Base-by-base conservation (phyloP, 2,329 filamentous ascomycete genomes). In the Monosporascus ibericus region DNA sequence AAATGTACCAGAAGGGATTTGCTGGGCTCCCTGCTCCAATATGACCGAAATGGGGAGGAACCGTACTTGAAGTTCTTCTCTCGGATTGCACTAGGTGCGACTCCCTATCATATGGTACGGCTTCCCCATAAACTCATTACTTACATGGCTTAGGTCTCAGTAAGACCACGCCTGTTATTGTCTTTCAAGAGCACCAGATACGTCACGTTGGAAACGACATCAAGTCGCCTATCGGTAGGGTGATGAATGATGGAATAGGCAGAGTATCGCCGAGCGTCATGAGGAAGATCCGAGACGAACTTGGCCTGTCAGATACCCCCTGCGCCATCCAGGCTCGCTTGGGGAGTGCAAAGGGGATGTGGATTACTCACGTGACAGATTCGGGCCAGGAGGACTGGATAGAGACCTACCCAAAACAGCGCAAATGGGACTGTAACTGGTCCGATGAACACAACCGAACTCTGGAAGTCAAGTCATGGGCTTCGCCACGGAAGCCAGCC, bases 311-410 rank as follows among this genome's bases (percentile, higher is more conserved):
- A 0, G 72, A 76, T 20, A 63, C 78, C 0, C 85, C 86, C 0
- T 79, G 78, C 27, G 82, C 76, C 0, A 81, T 85, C 34, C 87
- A 90, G 64, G 86, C 72, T 1, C 78, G 87, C 1, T 76, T 90
- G 18, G 84, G 80, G 6, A 80, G 83, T 14, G 84, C 85, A 1
- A 91, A 90, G 63, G 87, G 87, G 0, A 73, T 90, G 58, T 90
- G 86, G 86, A 75, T 84, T 47, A 65, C 85, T 3, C 81, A 84
- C 55, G 69, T 73, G 0, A 60, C 70, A 1, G 73, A 77, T 22
- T 63, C 66, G 0, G 65, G 67, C 0, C 67, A 75, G 1, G 60
- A 70, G 0, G 66, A 80, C 18, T 87, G 82, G 84, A 85, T 90
- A 34, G 75, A 83, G 50, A 79, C 84, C 0, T 82, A 76, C 53